Percentiles rank a stretch among this genome's conserved stretches.
Evolutionary conservation across 495 filamentous ascomycete species (phyloP).

Genomic region (Penicillium longicatenatum): DNA sequence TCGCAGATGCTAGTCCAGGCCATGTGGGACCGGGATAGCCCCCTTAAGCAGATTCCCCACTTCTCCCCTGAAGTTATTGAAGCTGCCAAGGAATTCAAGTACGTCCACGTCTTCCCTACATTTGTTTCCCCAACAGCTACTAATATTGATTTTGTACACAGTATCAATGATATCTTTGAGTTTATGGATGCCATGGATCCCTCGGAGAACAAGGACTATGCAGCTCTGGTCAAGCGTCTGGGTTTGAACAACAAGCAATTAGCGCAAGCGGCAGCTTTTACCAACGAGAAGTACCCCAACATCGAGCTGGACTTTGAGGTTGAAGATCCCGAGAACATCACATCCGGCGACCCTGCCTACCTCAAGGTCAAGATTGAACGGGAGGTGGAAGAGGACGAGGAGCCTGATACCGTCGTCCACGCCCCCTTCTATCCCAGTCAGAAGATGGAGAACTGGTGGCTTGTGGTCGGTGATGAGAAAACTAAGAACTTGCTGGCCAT

Average conservation of each 20-base stretch:
- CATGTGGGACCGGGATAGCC: conserved; percentile 98
- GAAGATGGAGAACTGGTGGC: conserved; percentile 99
- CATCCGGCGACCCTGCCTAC: conserved; percentile 77
- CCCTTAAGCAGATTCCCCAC: conserved; percentile 96
- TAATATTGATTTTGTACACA: conserved; percentile 35
- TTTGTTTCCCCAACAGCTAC: conserved; percentile 14
- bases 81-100: conserved; percentile 77
- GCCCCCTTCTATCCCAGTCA: conserved; percentile 90
- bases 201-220: conserved; percentile 79
- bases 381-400: conserved; percentile 74
- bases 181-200: conserved; percentile 99
- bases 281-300: conserved; percentile 95
- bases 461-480: conserved; percentile 87
- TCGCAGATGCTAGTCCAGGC: conserved; percentile 99
- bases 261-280: conserved; percentile 86
- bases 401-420: conserved; percentile 83
- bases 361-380: conserved; percentile 86
- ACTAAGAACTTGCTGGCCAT: conserved; percentile 86
- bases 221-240: conserved; percentile 70
- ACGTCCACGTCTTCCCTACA: conserved; percentile 38
- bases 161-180: conserved; percentile 90
- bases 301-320: conserved; percentile 88
- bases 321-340: conserved; percentile 75
- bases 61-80: conserved; percentile 84
- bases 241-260: conserved; percentile 81